Evolutionary conservation across 495 filamentous ascomycete species (phyloP), one percentile per base, ranked within the genome.

Genomic region (Pseudevernia furfuracea): DNA sequence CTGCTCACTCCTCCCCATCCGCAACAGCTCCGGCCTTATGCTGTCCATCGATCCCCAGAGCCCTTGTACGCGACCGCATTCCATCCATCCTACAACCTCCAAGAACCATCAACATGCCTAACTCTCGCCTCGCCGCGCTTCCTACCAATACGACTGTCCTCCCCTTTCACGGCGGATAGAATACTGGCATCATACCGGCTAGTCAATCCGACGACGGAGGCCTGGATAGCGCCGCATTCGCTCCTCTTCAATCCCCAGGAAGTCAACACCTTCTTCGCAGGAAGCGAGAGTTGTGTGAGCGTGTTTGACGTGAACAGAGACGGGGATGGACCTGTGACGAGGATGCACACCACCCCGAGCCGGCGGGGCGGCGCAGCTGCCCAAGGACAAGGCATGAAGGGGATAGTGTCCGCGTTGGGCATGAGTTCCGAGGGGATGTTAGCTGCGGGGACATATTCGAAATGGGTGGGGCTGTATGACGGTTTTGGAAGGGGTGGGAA

Each of bases 361-460:
- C 86, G 87, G 66, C 78, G 84, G 11, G 86, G 88, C 58, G 87
- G 61, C 77, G 83, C 41, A 84, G 88, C 60, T 86, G 86, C 88
- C 15, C 46, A 28, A 4, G 49, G 49, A 6, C 49, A 25, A 53
- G 91, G 91, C 12, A 94, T 95, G 86, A 89, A 88, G 65, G 94
- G 94, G 1, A 86, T 89, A 49, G 78, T 97, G 2, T 88, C 87
- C 4, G 85, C 89, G 0, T 73, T 98, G 46, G 73, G 73, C 11
- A 66, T 82, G 44, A 81, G 77, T 62, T 72, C 68, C 4, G 75
- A 80, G 34, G 77, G 80, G 1, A 77, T 96, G 4, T 75, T 97
- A 4, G 92, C 90, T 4, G 92, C 90, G 0, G 94, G 92, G 1
- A 96, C 91, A 2, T 89, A 89, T 73, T 88, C 85, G 9, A 74